phyloP scores from a whole-genome alignment of 2,329 filamentous ascomycete genomes.

The Colletotrichum sublineola region DNA sequence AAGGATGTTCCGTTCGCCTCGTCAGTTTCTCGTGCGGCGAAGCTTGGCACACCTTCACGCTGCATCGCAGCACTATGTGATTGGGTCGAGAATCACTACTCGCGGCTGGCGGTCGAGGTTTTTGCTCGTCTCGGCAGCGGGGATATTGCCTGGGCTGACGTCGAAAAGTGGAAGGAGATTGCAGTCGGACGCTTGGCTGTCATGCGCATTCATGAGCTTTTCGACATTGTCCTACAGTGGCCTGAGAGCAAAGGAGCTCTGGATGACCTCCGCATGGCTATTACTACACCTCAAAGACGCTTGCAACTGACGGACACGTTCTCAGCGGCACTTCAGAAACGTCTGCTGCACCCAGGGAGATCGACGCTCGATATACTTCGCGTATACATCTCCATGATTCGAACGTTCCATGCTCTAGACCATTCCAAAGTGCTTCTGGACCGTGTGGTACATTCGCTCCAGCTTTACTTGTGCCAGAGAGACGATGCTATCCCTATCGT shows the following conservation, averaged over 20 bases:
- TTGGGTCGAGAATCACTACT: constrained; percentile 79
- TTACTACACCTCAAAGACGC: constrained; percentile 77
- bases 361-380: constrained; percentile 82
- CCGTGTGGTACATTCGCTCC: constrained; percentile 78
- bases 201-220: constrained; percentile 78
- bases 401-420: constrained; percentile 80
- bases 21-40: constrained; percentile 43
- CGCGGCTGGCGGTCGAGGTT: constrained; percentile 73
- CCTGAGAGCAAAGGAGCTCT: constrained; percentile 78
- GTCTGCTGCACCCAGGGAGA: constrained; percentile 80
- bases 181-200: constrained; percentile 77
- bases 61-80: constrained; percentile 71
- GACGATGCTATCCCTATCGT: constrained; percentile 85
- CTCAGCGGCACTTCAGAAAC: constrained; percentile 72
- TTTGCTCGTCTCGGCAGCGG: constrained; percentile 61
- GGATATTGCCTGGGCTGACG: constrained; percentile 65
- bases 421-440: constrained; percentile 83
- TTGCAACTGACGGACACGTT: constrained; percentile 79
- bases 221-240: constrained; percentile 84
- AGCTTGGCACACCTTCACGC: constrained; percentile 57
- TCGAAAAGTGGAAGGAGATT: constrained; percentile 79
- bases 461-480: constrained; percentile 80
- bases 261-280: constrained; percentile 78
- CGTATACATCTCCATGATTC: constrained; percentile 84
- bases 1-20: constrained; percentile 45